phyloP scores from a whole-genome alignment of 1,284 basidiomycete species.

The Fomitiporia mediterranea region DNA sequence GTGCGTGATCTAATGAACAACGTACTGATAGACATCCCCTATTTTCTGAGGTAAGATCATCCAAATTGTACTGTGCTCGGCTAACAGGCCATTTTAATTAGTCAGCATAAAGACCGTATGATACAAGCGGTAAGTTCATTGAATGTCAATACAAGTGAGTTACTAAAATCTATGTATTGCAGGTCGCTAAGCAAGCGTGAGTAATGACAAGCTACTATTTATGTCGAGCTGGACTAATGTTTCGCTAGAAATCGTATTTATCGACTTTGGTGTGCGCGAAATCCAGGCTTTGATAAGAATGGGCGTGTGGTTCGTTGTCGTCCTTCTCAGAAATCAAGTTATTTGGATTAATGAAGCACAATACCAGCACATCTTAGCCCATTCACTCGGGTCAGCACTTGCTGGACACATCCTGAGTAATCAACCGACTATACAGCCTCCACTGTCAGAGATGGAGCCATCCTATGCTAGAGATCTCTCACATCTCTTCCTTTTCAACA shows the following conservation, averaged over 20 bases:
- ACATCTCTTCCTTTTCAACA: conserved; percentile 37
- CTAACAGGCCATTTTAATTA: conserved; percentile 20
- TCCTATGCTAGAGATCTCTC: conserved; percentile 22
- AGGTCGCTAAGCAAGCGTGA: conserved; percentile 27
- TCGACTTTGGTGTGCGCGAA: conserved; percentile 45
- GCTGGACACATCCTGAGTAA: conserved; percentile 46
- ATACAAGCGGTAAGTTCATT: conserved; percentile 36
- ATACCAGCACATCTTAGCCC: conserved; percentile 32
- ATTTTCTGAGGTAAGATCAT: conserved; percentile 29
- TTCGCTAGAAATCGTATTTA: conserved; percentile 36
- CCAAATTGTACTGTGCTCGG: neutral
- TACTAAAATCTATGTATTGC: no score
- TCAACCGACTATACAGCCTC: conserved; percentile 44
- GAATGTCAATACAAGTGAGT: conserved; percentile 8
- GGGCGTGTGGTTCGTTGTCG: conserved; percentile 34
- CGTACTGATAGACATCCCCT: conserved; percentile 41
- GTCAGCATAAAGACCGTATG: conserved; percentile 44
- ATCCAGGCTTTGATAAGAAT: conserved; percentile 40
- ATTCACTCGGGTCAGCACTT: conserved; percentile 45
- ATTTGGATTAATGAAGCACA: no score
- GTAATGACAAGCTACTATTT: neutral
- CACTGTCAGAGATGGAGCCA: conserved; percentile 32
- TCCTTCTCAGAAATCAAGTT: neutral
- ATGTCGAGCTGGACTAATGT: neutral
- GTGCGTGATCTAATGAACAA: conserved; percentile 43